Base-by-base conservation (phyloP, 2,329 filamentous ascomycete species). In the Polytolypa hystricis region DNA sequence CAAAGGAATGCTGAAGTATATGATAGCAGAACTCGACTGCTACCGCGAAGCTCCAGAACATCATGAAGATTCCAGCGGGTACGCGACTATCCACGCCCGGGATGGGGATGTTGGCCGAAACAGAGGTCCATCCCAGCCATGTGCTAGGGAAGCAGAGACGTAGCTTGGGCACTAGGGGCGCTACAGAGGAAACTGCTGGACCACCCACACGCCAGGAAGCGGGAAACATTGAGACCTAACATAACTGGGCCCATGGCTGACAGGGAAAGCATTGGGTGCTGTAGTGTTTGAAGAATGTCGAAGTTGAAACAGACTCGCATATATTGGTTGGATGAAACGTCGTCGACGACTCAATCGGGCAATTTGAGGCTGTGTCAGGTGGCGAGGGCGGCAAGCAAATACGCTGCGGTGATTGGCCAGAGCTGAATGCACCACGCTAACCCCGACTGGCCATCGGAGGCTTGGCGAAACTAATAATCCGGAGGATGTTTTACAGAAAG, bases 141-240 rank as follows among this genome's bases (percentile, higher is more conserved):
- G n/a, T n/a, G n/a, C n/a, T n/a, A n/a, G n/a, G 6, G 16, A 25
- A 25, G 21, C 32, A 11, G 27, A 25, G 32, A 17, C 21, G 6
- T 11, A 16, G 21, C 14, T 17, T 7, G n/a, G n/a, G n/a, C n/a
- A n/a, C 21, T 25, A n/a, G 7, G 6, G 3, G 30, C 9, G 12
- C 12, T 9, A 20, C 7, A 14, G 12, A 37, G 25, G 28, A 31
- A 30, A 37, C 28, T 21, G n/a, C 28, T 8, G 28, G 9, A 20
- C 35, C 35, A 37, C n/a, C 19, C 17, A 31, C 25, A 17, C 26
- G 15, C 27, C 26, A 16, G 25, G 18, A 17, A 14, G 20, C n/a
- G 14, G n/a, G 12, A 16, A 31, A 26, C 6, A 25, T 31, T 30
- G 28, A 30, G 20, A 30, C 35, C 20, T 11, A 28, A 31, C 26